Base-by-base conservation (phyloP, 306 rosid genomes). In the Acacia crassicarpa region DNA sequence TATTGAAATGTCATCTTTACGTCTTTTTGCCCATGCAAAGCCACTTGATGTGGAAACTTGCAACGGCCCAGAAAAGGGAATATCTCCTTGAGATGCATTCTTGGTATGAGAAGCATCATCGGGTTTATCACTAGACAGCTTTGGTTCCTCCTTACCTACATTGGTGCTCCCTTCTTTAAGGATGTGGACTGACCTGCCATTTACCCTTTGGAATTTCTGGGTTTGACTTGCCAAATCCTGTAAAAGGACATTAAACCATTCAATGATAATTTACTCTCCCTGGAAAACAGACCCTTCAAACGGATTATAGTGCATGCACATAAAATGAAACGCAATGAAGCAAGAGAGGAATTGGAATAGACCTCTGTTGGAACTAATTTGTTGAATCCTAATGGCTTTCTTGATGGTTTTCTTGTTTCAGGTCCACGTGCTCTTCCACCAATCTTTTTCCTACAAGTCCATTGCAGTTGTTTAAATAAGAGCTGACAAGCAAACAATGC, bases 1-100 rank as follows among this genome's bases (percentile, higher is more conserved):
- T 68, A 78, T 76, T 19, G 91, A 81, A 63, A 86, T 53, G 8
- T 90, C 95, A 30, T 91, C 99, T 83, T 86, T 91, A 48, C 88
- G 90, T 75, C 93, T 80, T 89, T 89, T 95, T 27, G 95, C 97
- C 99, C 97, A 95, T 25, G 99, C 97, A 85, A 95, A 93, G 67
- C 99, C 97, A 83, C 97, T 91, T 77, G 98, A 93, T 58, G 95
- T 89, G 40, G 98, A 93, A 83, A 93, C 98, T 84, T 91, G 94
- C 80, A 95, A 87, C 25, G 95, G 97, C 72, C 94, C 97, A 40
- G 98, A 89, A 81, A 85, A 89, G 70, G 99, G 98, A 85, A 93
- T 89, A 88, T 91, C 99, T 78, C 92, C 97, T 81, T 91, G 98
- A 78, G 99, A 93, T 71, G 94, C 93, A 85, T 91, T 88, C 90